Percentiles rank a stretch among this genome's conserved stretches.
Conservation (phyloP, 352 stramenopile genomes). For the Phytopythium delawarense region DNA sequence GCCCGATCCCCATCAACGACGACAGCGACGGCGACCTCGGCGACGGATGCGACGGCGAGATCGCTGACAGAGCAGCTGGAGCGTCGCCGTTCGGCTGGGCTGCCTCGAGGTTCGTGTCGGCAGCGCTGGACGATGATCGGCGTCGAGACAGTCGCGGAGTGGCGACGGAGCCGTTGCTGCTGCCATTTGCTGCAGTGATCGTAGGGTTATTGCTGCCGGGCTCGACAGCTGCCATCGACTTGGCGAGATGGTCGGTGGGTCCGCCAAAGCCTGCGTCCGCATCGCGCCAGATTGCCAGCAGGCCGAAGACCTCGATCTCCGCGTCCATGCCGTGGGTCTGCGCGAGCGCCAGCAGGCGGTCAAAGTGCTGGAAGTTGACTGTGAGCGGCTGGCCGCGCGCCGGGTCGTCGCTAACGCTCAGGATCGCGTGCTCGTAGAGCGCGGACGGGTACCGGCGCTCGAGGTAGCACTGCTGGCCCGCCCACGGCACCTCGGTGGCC, state of each 20-base stretch:
- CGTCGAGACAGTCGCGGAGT: constrained; percentile 10
- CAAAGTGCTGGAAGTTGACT: constrained; percentile 69
- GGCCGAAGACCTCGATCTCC: constrained; percentile 73
- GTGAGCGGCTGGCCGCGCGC: constrained; percentile 28
- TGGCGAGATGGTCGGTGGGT: constrained; percentile 35
- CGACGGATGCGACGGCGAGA: constrained; percentile 8
- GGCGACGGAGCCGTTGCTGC: constrained; percentile 13
- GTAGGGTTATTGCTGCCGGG: not conserved
- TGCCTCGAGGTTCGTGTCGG: constrained; percentile 1
- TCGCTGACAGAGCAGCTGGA: not conserved
- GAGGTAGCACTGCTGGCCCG: constrained; percentile 71
- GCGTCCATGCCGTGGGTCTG: constrained; percentile 44
- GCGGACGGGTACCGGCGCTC: constrained; percentile 62
- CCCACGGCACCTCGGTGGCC: constrained; percentile 73
- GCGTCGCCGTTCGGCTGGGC: not conserved
- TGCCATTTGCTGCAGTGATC: not conserved
- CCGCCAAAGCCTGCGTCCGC: constrained; percentile 51
- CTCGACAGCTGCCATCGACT: not conserved
- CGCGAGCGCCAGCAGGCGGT: constrained; percentile 52
- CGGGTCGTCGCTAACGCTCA: constrained; percentile 56
- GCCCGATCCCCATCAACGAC: constrained; percentile 2
- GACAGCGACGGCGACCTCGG: not conserved
- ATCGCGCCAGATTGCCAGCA: constrained; percentile 69
- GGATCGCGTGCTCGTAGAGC: constrained; percentile 62
- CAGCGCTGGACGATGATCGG: constrained; percentile 17